Evolutionary conservation across 2,329 filamentous ascomycete species (phyloP).

Genomic region (Microcyclospora tardicrescens): DNA sequence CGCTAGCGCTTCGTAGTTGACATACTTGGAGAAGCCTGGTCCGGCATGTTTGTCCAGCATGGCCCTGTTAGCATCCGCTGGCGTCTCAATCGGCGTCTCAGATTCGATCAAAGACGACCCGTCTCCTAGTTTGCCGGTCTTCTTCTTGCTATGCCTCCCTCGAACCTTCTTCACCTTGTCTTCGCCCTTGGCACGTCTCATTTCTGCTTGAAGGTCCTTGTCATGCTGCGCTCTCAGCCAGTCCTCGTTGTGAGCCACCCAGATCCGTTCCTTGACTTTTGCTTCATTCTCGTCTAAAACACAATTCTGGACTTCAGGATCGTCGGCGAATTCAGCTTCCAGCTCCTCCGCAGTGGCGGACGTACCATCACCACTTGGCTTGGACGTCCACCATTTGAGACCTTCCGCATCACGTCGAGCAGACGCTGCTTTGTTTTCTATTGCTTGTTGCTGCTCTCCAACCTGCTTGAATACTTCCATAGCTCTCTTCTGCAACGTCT

Average conservation of each 20-base stretch:
- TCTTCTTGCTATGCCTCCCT: conserved; percentile 29
- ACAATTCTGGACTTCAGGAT: conserved; percentile 75
- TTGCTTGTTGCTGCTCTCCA: conserved; percentile 16
- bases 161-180: conserved; percentile 22
- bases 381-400: conserved; percentile 28
- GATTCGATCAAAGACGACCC: conserved; percentile 30
- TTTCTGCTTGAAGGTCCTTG: conserved; percentile 47
- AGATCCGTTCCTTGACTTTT: conserved; percentile 76
- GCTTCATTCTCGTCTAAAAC: conserved; percentile 61
- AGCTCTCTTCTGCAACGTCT: conserved; percentile 12
- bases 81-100: conserved; percentile 28
- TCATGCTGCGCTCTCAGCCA: conserved; percentile 80
- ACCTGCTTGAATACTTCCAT: conserved; percentile 16
- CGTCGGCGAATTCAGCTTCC: conserved; percentile 68
- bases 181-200: conserved; percentile 5
- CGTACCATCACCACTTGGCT: conserved; percentile 19
- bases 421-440: conserved; percentile 35
- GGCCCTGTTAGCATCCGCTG: conserved; percentile 32
- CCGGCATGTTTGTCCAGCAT: conserved; percentile 34
- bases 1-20: conserved; percentile 35
- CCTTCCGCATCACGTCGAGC: conserved; percentile 35
- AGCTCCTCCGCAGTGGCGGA: conserved; percentile 15
- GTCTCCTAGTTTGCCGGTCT: conserved; percentile 30
- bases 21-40: conserved; percentile 28
- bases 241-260: conserved; percentile 89